These are phyloP conservation scores for Bipolaris gigantea DNA, from an alignment of 2,329 filamentous ascomycete genomes.

Conservation along the genomic window DNA sequence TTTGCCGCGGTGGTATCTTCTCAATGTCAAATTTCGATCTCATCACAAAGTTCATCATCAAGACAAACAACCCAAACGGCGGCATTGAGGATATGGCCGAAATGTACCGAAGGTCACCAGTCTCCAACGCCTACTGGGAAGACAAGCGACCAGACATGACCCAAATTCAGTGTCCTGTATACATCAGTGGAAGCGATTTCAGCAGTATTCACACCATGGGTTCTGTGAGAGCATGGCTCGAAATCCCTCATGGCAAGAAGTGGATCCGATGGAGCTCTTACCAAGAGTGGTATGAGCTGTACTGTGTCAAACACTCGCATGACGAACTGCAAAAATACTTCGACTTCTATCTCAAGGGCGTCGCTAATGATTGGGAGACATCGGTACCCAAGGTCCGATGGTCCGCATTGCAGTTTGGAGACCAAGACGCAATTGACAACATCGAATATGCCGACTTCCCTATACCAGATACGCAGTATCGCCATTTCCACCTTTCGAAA, in stretches of 20 bases:
- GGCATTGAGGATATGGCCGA: slow-evolving; percentile 5
- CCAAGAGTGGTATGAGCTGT: slow-evolving; percentile 25
- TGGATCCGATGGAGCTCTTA: slow-evolving; percentile 9
- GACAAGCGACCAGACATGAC: slow-evolving; percentile 16
- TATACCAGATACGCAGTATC: slow-evolving; percentile 19
- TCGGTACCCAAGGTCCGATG: slow-evolving; percentile 50
- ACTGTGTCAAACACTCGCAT: slow-evolving; percentile 6
- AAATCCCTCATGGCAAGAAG: slow-evolving; percentile 7
- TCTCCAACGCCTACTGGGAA: slow-evolving; percentile 15
- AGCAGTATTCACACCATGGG: slow-evolving; percentile 16
- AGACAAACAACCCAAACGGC: slow-evolving; percentile 4
- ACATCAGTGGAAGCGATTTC: slow-evolving; percentile 16
- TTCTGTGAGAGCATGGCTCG: slow-evolving; percentile 11
- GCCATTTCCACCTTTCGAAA: slow-evolving; percentile 12
- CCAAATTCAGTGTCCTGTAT: slow-evolving; percentile 16
- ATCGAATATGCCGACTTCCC: slow-evolving; percentile 23
- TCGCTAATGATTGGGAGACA: slow-evolving; percentile 52
- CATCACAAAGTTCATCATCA: slow-evolving; percentile 7
- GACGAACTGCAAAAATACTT: slow-evolving; percentile 45
- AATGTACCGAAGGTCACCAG: slow-evolving; percentile 4
- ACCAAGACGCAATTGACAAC: slow-evolving; percentile 20
- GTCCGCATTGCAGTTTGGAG: slow-evolving; percentile 40
- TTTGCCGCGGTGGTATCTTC: slow-evolving; percentile 16
- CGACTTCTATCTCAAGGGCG: slow-evolving; percentile 50
- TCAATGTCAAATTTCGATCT: slow-evolving; percentile 5